These are phyloP conservation scores for Ulmus americana DNA, from an alignment of 331 rosid genomes.

Conservation along the genomic window DNA sequence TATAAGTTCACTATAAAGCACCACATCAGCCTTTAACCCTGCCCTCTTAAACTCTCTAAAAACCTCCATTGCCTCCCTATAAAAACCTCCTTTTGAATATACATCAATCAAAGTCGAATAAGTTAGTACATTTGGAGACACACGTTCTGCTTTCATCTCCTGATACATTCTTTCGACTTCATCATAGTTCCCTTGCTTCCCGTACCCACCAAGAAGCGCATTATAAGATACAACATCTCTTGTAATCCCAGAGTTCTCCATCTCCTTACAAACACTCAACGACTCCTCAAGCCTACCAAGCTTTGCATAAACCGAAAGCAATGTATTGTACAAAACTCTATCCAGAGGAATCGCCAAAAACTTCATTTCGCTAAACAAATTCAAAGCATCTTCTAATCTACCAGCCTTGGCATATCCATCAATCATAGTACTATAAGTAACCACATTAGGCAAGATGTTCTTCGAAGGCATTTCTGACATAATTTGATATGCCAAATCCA, in stretches of 20 bases:
- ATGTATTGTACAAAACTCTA: constrained; percentile 74
- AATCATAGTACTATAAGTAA: constrained; percentile 80
- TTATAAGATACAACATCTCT: constrained; percentile 76
- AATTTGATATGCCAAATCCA: constrained; percentile 63
- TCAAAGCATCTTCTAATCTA: constrained; percentile 66
- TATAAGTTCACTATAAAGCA: constrained; percentile 73
- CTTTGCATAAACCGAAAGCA: constrained; percentile 70
- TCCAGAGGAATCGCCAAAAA: constrained; percentile 51
- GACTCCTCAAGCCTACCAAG: constrained; percentile 81
- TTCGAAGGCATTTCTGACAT: constrained; percentile 65
- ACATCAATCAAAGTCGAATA: constrained; percentile 82
- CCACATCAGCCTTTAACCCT: constrained; percentile 79
- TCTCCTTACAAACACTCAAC: constrained; percentile 52
- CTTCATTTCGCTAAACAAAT: constrained; percentile 63
- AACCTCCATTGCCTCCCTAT: constrained; percentile 58
- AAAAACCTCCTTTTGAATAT: constrained; percentile 73
- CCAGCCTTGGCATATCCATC: constrained; percentile 85
- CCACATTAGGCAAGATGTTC: constrained; percentile 68
- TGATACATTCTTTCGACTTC: constrained; percentile 48
- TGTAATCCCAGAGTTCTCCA: constrained; percentile 65
- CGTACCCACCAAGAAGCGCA: constrained; percentile 80
- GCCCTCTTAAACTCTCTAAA: constrained; percentile 59
- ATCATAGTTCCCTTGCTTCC: constrained; percentile 62
- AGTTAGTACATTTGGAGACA: constrained; percentile 62
- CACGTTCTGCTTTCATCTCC: constrained; percentile 52